Evolutionary conservation across 73 alveolate genomes (phyloP).

Genomic region (Tetrahymena malaccensis): DNA sequence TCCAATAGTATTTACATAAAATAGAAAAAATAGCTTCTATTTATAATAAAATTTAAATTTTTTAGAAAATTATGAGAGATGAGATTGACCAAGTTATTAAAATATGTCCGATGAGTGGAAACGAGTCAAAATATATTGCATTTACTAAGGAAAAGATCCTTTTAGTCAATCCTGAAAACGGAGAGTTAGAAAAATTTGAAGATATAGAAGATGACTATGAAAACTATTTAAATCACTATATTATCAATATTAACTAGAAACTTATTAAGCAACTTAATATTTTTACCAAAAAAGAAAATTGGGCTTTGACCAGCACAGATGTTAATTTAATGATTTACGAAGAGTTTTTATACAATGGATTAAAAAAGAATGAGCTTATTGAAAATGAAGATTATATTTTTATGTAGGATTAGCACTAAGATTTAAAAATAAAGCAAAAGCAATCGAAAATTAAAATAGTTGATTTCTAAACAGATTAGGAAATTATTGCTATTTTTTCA

Average conservation of each 20-base stretch:
- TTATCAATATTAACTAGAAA: background rate
- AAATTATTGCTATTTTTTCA: background rate
- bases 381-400: background rate
- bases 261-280: background rate
- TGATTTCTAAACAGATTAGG: background rate
- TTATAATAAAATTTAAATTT: too few relatives aligned
- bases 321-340: background rate
- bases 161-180: background rate
- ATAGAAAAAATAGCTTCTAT: too few relatives aligned
- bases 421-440: background rate
- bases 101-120: background rate
- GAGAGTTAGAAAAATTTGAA: background rate
- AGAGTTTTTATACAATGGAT: background rate
- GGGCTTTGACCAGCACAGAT: background rate
- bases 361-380: background rate
- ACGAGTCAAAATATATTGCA: background rate
- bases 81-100: background rate
- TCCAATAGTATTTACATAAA: background rate
- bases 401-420: background rate
- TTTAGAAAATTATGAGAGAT: background rate
- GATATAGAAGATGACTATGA: background rate
- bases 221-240: background rate
- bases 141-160: background rate
- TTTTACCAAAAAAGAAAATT: background rate
- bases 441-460: background rate